Evolutionary conservation across 2,329 filamentous ascomycete genomes (phyloP).

Genomic region (Fusarium chaquense): DNA sequence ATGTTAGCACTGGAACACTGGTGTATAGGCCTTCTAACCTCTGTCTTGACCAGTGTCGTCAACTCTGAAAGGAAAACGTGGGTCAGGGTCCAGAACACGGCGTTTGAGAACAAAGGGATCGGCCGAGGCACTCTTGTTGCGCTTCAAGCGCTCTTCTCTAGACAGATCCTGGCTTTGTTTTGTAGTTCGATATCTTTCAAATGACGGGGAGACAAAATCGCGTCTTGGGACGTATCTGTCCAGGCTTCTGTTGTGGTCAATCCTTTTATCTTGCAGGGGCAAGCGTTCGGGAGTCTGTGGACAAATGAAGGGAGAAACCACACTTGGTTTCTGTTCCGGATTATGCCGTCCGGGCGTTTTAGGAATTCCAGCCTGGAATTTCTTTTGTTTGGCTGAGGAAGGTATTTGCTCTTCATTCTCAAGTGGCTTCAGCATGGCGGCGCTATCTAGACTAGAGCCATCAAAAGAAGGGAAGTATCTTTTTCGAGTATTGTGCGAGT

Average conservation of each 20-base stretch:
- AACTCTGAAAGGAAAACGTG: constrained; percentile 22
- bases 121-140: constrained; percentile 55
- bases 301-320: constrained; percentile 36
- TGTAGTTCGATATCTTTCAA: constrained; percentile 61
- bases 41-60: constrained; percentile 30
- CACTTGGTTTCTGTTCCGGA: constrained; percentile 2
- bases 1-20: constrained; percentile 4
- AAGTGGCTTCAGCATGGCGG: background rate
- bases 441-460: constrained; percentile 31
- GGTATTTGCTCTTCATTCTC: constrained; percentile 13
- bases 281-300: background rate
- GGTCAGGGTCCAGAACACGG: constrained; percentile 31
- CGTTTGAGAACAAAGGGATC: constrained; percentile 58
- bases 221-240: constrained; percentile 66
- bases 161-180: constrained; percentile 59
- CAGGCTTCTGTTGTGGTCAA: constrained; percentile 39
- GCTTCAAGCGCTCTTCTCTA: constrained; percentile 58
- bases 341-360: constrained; percentile 13
- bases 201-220: constrained; percentile 50
- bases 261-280: constrained; percentile 14
- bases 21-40: constrained; percentile 19
- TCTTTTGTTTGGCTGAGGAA: background rate
- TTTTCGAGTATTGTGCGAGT: constrained; percentile 6
- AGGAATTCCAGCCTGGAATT: background rate
- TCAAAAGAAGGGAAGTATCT: constrained; percentile 31